Conservation (phyloP, 345 rosid species). For the Boechera retrofracta region DNA sequence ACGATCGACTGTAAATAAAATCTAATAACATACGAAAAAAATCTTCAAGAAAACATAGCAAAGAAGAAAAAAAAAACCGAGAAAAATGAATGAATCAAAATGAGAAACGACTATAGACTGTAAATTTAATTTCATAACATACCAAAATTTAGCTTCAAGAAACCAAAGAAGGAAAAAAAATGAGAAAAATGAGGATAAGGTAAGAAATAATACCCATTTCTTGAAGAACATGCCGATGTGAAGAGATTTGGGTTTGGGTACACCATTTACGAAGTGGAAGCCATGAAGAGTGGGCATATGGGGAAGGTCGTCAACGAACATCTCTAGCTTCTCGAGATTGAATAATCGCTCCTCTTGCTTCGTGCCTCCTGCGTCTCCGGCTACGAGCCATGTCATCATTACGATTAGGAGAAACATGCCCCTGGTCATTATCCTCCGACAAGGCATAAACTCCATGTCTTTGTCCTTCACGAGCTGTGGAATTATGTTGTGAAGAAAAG, state of each 20-base stretch:
- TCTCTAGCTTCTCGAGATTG: constrained; percentile 50
- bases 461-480: constrained; percentile 2
- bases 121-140: background rate
- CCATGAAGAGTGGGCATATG: constrained; percentile 69
- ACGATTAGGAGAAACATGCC: constrained; percentile 26
- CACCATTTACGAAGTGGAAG: constrained; percentile 49
- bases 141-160: background rate
- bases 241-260: constrained; percentile 54
- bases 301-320: constrained; percentile 81
- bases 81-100: background rate
- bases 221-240: constrained; percentile 80
- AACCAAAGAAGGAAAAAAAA: background rate
- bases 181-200: background rate
- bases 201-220: constrained; percentile 59
- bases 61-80: background rate
- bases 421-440: constrained; percentile 14
- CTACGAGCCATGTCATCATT: constrained; percentile 30
- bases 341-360: constrained; percentile 45
- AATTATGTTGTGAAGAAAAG: constrained; percentile 17
- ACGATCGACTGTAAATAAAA: constrained; percentile 1
- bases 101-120: background rate
- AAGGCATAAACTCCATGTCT: constrained; percentile 24
- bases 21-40: constrained; percentile 2
- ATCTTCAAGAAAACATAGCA: constrained; percentile 16
- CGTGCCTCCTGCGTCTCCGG: constrained; percentile 43